A percentile compares a stretch with the other conserved stretches of the same genome.
Conservation (phyloP, 176 grass and related monocot genomes). For the Panicum miliaceum region DNA sequence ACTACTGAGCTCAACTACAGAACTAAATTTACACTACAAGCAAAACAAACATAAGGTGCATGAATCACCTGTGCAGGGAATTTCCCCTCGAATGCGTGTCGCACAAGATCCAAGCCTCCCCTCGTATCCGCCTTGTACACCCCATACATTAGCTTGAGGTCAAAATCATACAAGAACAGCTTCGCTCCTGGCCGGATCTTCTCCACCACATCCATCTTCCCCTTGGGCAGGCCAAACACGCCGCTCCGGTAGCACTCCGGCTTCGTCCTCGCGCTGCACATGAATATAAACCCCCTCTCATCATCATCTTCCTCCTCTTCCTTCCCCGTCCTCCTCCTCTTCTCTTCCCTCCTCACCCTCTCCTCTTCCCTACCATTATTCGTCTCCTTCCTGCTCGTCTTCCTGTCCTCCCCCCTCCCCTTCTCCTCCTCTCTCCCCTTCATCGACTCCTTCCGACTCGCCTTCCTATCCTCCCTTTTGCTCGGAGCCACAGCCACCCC, state of each 20-base stretch:
- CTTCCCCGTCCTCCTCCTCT: background rate
- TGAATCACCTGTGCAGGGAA: constrained; percentile 73
- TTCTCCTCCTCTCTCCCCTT: constrained; percentile 15
- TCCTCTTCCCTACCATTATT: background rate
- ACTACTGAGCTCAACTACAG: background rate
- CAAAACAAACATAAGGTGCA: background rate
- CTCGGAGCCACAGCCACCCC: background rate
- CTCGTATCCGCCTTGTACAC: constrained; percentile 67
- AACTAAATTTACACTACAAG: constrained; percentile 16
- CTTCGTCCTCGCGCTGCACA: constrained; percentile 73
- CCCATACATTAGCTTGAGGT: constrained; percentile 76
- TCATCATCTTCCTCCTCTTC: background rate
- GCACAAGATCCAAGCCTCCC: constrained; percentile 60
- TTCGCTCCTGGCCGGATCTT: constrained; percentile 57
- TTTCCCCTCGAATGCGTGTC: constrained; percentile 47
- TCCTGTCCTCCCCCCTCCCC: background rate
- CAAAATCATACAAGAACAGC: constrained; percentile 77
- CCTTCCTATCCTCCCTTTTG: background rate
- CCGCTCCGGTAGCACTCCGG: constrained; percentile 61
- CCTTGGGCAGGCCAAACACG: constrained; percentile 63
- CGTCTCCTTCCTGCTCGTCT: background rate
- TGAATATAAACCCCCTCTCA: constrained; percentile 64
- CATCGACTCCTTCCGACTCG: background rate
- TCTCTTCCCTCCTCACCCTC: background rate
- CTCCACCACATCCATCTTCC: constrained; percentile 62